These are phyloP conservation scores for Thuja plicata DNA, from an alignment of 83 land plant genomes.

Conservation along the genomic window DNA sequence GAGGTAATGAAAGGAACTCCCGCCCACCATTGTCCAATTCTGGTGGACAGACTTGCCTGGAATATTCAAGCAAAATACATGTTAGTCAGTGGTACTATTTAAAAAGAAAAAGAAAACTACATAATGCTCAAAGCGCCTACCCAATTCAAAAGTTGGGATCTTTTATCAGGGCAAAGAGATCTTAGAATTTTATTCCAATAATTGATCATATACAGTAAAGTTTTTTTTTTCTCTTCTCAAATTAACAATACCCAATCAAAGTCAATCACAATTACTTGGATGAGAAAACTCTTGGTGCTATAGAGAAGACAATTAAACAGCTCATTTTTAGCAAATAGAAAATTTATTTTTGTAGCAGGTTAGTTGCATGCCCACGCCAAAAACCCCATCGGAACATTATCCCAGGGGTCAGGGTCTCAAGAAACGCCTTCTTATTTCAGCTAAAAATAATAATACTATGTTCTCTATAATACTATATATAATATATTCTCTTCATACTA, in stretches of 20 bases:
- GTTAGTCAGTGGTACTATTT: neutral
- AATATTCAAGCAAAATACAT: neutral
- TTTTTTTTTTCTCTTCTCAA: neutral
- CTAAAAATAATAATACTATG: too few species aligned
- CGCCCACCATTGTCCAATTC: conserved; percentile 88
- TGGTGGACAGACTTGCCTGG: conserved; percentile 83
- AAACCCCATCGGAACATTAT: too few species aligned
- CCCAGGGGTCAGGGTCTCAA: too few species aligned
- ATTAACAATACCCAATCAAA: neutral
- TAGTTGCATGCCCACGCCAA: too few species aligned
- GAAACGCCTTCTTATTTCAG: too few species aligned
- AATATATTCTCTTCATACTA: too few species aligned
- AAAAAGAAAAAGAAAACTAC: neutral
- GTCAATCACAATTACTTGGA: neutral
- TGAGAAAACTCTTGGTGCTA: neutral
- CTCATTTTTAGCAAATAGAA: too few species aligned
- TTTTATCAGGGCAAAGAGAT: neutral
- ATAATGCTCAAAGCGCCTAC: neutral
- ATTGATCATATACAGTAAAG: neutral
- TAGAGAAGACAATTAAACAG: too few species aligned
- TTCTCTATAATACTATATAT: too few species aligned
- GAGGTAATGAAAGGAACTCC: conserved; percentile 79
- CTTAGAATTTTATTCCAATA: neutral
- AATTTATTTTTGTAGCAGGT: too few species aligned
- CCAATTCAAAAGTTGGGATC: neutral